Percentiles rank a stretch among this genome's conserved stretches.
Conservation (phyloP, 2,329 filamentous ascomycete genomes). For the Alternaria ventricosa region DNA sequence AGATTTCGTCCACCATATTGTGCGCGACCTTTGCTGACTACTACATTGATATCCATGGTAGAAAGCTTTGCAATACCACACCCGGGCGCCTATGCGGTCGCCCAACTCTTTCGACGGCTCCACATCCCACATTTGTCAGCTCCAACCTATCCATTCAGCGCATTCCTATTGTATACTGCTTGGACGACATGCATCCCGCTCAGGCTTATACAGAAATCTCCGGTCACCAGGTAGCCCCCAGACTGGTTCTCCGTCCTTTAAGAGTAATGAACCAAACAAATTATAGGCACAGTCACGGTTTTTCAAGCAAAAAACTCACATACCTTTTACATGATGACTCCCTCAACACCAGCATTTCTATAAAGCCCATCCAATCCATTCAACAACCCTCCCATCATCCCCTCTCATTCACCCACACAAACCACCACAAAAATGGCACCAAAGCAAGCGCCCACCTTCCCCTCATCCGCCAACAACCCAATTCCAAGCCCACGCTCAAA, state of each 20-base stretch:
- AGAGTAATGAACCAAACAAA: background rate
- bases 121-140: background rate
- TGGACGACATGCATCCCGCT: background rate
- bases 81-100: rapidly evolving
- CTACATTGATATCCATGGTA: background rate
- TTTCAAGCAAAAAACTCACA: rapidly evolving
- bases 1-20: background rate
- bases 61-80: background rate
- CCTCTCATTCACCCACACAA: background rate
- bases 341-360: background rate
- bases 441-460: background rate
- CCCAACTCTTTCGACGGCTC: background rate
- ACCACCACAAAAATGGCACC: background rate
- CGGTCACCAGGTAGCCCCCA: rapidly evolving
- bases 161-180: background rate
- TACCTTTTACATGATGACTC: background rate
- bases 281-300: background rate
- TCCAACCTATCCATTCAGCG: background rate
- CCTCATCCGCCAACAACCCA: background rate
- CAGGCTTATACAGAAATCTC: background rate
- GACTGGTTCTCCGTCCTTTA: background rate
- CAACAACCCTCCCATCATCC: background rate
- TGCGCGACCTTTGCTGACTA: background rate
- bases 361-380: background rate
- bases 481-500: background rate